phyloP scores from a whole-genome alignment of 192 early-diverging fungal genomes.

The Coemansia sp. region DNA sequence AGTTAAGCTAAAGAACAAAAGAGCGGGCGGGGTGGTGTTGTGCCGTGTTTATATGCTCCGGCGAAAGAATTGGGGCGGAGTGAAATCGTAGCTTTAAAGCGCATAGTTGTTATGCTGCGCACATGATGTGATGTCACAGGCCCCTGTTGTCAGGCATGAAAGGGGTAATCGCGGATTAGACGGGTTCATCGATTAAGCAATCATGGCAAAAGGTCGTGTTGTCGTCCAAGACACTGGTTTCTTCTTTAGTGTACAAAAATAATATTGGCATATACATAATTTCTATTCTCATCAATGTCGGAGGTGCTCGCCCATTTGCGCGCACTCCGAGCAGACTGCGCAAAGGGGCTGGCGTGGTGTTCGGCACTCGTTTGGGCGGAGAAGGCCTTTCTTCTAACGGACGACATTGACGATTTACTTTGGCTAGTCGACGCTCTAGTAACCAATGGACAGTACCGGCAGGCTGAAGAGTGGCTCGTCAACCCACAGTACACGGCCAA shows the following conservation, averaged over 20 bases:
- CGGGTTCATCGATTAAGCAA: neutral
- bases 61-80: no score
- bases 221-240: neutral
- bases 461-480: conserved; percentile 46
- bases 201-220: neutral
- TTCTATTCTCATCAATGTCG: conserved; percentile 9
- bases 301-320: conserved; percentile 46
- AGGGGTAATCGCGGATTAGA: no score
- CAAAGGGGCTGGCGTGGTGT: conserved; percentile 45
- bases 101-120: neutral
- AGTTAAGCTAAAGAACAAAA: no score
- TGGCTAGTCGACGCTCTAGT: conserved; percentile 52
- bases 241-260: neutral
- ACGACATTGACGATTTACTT: conserved; percentile 32
- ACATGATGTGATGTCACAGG: neutral
- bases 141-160: no score
- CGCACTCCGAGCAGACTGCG: conserved; percentile 34
- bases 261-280: neutral
- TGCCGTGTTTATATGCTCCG: no score
- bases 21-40: no score
- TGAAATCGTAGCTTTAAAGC: neutral
- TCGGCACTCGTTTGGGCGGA: conserved; percentile 52
- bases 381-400: conserved; percentile 37
- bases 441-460: conserved; percentile 51
- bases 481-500: conserved; percentile 17